phyloP scores from a whole-genome alignment of 2,329 filamentous ascomycete species.

The Geosmithia putterillii region DNA sequence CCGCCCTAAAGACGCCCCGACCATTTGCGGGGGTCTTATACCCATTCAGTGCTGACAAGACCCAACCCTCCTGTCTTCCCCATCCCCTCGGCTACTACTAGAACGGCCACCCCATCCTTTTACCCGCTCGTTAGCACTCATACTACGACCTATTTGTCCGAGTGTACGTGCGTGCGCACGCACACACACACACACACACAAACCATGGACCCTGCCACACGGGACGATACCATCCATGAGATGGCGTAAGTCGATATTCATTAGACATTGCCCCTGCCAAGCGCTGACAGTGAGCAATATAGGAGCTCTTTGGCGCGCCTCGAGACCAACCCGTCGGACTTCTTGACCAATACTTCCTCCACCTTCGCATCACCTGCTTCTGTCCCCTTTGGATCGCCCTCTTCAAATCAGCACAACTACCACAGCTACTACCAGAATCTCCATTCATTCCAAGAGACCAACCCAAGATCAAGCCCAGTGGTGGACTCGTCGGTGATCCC shows the following conservation, averaged over 20 bases:
- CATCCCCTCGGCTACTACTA: not conserved
- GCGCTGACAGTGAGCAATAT: not conserved
- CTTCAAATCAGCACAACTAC: not conserved
- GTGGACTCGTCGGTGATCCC: not conserved
- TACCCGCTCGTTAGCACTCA: not conserved
- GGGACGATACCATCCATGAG: slow-evolving; percentile 4
- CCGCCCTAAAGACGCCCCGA: not conserved
- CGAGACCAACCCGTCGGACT: not conserved
- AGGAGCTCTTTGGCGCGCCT: slow-evolving; percentile 2
- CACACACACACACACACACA: not conserved
- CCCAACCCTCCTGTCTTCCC: not conserved
- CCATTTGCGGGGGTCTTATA: not conserved
- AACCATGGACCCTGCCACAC: slow-evolving; percentile 1
- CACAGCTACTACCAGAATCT: not conserved
- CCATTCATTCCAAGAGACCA: not conserved
- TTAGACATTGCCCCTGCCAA: not conserved
- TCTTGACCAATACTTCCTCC: not conserved
- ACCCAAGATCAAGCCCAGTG: not conserved
- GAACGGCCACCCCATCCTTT: not conserved
- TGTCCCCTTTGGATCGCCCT: not conserved
- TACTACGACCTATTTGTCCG: not conserved
- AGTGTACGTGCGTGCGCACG: no score
- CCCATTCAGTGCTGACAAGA: not conserved
- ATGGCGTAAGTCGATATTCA: slow-evolving; percentile 2
- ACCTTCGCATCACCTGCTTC: not conserved